Conservation (phyloP, 108 stramenopile species). For the Pseudonitzschia multiseries region DNA sequence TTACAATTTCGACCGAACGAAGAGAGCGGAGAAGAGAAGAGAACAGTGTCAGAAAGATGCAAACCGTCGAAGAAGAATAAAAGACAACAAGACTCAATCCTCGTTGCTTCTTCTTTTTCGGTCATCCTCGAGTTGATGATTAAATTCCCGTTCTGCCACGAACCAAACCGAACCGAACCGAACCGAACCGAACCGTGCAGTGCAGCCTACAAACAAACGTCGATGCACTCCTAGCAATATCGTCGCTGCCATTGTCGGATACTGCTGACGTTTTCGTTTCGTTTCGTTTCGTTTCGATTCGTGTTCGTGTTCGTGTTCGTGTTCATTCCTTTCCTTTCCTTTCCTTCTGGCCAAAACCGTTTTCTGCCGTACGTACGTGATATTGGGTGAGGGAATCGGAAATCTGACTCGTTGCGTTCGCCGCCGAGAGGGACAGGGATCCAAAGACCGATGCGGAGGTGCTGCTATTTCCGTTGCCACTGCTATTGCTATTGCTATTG, state of each 20-base stretch:
- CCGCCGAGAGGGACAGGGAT: neutral
- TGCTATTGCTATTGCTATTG: neutral
- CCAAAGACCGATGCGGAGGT: neutral
- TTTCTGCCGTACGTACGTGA: constrained; percentile 24
- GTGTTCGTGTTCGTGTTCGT: neutral
- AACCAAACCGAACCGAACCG: too few relatives aligned
- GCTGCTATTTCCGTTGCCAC: neutral
- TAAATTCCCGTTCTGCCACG: too few relatives aligned
- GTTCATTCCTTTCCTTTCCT: neutral
- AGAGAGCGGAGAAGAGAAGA: too few relatives aligned
- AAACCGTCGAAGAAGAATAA: too few relatives aligned
- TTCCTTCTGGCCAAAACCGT: neutral
- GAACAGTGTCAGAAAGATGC: too few relatives aligned
- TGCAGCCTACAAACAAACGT: too few relatives aligned
- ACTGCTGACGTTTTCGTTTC: neutral
- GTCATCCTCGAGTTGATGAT: too few relatives aligned
- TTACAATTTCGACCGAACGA: neutral
- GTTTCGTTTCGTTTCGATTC: neutral
- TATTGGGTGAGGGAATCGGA: constrained; percentile 38
- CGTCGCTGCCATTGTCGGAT: too few relatives aligned
- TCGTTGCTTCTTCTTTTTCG: too few relatives aligned
- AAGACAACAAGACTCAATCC: too few relatives aligned
- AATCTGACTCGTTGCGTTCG: constrained; percentile 24
- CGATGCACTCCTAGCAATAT: too few relatives aligned
- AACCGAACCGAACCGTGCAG: too few relatives aligned